phyloP scores from a whole-genome alignment of 768 basidiomycete species.

The Xanthoconium purpureum region DNA sequence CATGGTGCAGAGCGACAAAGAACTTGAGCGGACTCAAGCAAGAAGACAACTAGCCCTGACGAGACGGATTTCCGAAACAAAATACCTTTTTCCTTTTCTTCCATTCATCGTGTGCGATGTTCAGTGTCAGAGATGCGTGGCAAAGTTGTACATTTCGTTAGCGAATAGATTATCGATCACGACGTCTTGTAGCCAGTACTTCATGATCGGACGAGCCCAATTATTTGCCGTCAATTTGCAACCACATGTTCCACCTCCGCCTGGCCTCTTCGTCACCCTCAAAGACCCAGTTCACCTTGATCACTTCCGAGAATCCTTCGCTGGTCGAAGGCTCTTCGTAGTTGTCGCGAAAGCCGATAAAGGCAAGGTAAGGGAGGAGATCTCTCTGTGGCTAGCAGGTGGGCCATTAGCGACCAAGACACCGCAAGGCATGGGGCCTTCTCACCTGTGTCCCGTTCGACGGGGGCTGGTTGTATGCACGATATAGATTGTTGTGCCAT shows the following conservation, averaged over 20 bases:
- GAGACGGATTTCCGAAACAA: neutral
- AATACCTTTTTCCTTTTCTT: neutral
- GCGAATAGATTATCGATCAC: constrained; percentile 1
- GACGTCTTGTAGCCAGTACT: neutral
- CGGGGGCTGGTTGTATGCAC: constrained; percentile 61
- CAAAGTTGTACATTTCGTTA: neutral
- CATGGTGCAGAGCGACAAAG: constrained; percentile 33
- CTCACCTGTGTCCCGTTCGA: constrained; percentile 24
- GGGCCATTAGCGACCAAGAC: neutral
- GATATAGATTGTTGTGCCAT: constrained; percentile 92
- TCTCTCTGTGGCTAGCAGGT: constrained; percentile 43
- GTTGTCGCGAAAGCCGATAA: constrained; percentile 52
- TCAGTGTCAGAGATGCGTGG: neutral
- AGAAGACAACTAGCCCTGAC: constrained; percentile 24
- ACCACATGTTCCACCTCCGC: constrained; percentile 79
- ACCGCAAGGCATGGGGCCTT: neutral
- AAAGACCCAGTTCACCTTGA: constrained; percentile 76
- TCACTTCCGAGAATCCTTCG: constrained; percentile 80
- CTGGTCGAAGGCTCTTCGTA: constrained; percentile 62
- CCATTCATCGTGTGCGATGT: neutral
- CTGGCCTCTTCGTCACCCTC: constrained; percentile 71
- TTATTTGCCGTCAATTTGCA: constrained; percentile 73
- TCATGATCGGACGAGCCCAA: neutral
- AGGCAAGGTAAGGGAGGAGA: constrained; percentile 57
- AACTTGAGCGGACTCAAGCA: constrained; percentile 38